These are phyloP conservation scores for Schizophyllum commune DNA, from an alignment of 1,284 basidiomycete species.

Conservation along the genomic window DNA sequence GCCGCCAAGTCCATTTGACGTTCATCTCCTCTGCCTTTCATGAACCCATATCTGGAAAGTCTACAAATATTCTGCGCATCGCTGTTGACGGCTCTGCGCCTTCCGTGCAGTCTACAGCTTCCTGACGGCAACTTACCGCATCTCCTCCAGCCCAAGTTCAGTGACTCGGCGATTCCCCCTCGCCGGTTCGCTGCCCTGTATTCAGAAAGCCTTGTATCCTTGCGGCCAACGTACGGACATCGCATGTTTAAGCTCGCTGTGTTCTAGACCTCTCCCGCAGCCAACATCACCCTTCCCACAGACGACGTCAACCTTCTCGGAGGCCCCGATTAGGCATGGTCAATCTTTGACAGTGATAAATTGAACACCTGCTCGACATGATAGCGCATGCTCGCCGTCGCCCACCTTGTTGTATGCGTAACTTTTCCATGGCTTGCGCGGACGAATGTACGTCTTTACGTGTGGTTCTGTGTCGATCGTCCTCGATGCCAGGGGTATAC, in stretches of 20 bases:
- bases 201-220: too few species aligned
- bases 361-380: neutral
- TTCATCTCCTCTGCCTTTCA: neutral
- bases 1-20: neutral
- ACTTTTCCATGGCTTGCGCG: neutral
- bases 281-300: neutral
- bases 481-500: too few species aligned
- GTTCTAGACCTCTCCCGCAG: neutral
- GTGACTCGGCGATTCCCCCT: too few species aligned
- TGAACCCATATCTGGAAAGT: neutral
- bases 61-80: neutral
- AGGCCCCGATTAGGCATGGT: neutral
- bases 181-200: too few species aligned
- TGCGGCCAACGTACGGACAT: too few species aligned
- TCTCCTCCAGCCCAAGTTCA: too few species aligned
- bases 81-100: too few species aligned
- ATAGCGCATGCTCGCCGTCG: neutral
- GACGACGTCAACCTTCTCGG: neutral
- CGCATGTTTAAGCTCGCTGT: too few species aligned
- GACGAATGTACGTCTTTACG: too few species aligned
- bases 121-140: too few species aligned
- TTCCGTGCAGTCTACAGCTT: too few species aligned
- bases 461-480: too few species aligned
- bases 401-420: neutral
- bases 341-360: neutral